These are phyloP conservation scores for Urtica urens DNA, from an alignment of 306 rosid species.

Conservation along the genomic window DNA sequence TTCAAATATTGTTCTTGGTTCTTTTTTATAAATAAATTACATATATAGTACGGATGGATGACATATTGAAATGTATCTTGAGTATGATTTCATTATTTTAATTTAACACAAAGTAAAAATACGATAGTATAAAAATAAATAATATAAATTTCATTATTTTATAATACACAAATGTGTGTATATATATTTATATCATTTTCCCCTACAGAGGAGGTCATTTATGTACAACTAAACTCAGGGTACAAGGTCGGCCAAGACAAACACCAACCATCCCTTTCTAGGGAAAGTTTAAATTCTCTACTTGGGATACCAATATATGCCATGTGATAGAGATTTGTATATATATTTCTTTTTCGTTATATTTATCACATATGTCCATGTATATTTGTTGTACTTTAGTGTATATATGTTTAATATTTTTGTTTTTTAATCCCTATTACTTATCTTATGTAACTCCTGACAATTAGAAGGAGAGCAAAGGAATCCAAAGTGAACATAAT, in stretches of 20 bases:
- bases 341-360: slow-evolving; percentile 4
- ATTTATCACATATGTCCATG: not conserved
- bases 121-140: not conserved
- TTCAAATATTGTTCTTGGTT: too few species aligned
- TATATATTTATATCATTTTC: not conserved
- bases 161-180: too few species aligned
- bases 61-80: too few species aligned
- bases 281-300: not conserved
- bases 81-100: too few species aligned
- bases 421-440: not conserved
- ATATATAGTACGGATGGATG: too few species aligned
- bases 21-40: too few species aligned
- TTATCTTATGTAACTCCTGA: not conserved
- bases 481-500: slow-evolving; percentile 4
- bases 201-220: not conserved
- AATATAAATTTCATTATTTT: not conserved
- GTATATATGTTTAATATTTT: not conserved
- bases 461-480: slow-evolving; percentile 3
- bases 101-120: too few species aligned
- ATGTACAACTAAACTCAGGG: not conserved
- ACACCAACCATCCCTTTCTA: slow-evolving; percentile 24
- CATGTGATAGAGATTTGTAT: slow-evolving; percentile 17
- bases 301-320: slow-evolving; percentile 12
- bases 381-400: not conserved
- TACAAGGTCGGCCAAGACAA: slow-evolving; percentile 14